Base-by-base conservation (phyloP, 495 filamentous ascomycete genomes). In the Neurospora sp. region DNA sequence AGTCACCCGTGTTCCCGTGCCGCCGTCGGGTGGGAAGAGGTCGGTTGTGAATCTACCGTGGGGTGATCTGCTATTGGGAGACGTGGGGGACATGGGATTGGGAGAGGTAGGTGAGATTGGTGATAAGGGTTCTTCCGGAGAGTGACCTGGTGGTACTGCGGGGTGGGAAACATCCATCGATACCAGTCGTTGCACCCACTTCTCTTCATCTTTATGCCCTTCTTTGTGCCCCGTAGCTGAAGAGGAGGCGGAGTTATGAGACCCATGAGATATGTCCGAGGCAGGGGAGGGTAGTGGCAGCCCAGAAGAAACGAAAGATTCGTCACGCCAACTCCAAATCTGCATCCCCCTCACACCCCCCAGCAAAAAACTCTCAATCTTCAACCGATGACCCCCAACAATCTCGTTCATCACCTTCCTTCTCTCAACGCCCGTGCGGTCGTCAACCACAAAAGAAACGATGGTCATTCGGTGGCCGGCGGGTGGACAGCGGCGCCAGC, bases 381-480 rank as follows among this genome's bases (percentile, higher is more conserved):
- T 72, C 88, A 88, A 6, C 90, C 86, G 85, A 59, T 83, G 83
- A 0, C 93, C 93, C 5, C 93, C 93, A 3, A 95, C 91, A 0
- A 91, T 78, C 46, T 92, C 91, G 12, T 83, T 81, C 4, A 89
- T 82, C 6, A 69, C 69, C 2, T 18, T 40, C 23, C 42, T 71
- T 8, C 87, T 79, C 74, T 91, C 91, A 1, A 82, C 84, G 12
- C 87, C 86, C 10, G 46, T 42, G 27, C 86, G 86, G 27, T 84
- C 81, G 73, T 93, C 90, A 72, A 90, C 82, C 72, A 90, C 83
- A 77, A 92, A 97, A 2, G 88, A 90, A 6, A 94, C 82, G n/a
- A 96, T 82, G 0, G 90, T 88, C 92, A 97, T 96, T 9, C 94
- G 88, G 78, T 97, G 94, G n/a, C 92, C 92, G 1, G 38, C 72